A percentile compares a stretch with the other conserved stretches of the same genome.
Evolutionary conservation across 331 rosid species (phyloP).

Genomic region (Stylosanthes scabra): DNA sequence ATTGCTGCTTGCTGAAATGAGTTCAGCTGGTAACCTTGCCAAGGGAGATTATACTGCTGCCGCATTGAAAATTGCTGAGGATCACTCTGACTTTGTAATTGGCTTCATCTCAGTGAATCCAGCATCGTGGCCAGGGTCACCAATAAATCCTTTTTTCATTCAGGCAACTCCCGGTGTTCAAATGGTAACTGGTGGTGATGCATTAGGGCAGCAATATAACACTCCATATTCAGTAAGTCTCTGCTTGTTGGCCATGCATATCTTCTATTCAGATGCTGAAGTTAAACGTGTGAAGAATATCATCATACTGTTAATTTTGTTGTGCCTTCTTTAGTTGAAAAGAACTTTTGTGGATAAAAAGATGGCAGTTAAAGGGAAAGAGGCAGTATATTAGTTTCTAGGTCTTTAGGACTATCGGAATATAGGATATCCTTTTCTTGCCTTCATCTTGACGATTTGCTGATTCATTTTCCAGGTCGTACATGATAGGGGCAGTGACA

Average conservation of each 20-base stretch:
- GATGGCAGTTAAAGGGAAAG: background rate
- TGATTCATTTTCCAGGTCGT: conserved; percentile 59
- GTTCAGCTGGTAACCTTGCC: conserved; percentile 90
- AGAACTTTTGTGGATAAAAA: conserved; percentile 12
- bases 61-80: conserved; percentile 80
- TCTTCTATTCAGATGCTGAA: conserved; percentile 1
- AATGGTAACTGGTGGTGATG: conserved; percentile 80
- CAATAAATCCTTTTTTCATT: conserved; percentile 75
- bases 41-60: conserved; percentile 85
- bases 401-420: background rate
- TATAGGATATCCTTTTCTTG: background rate
- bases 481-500: conserved; percentile 80
- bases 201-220: conserved; percentile 89
- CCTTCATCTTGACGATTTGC: conserved; percentile 10
- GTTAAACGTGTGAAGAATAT: background rate
- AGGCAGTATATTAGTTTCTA: background rate
- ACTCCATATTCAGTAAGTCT: conserved; percentile 81
- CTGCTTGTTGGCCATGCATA: background rate
- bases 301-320: background rate
- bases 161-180: conserved; percentile 92
- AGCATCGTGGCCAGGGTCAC: conserved; percentile 85
- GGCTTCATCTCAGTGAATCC: conserved; percentile 93
- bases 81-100: conserved; percentile 85
- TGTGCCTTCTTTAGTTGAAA: conserved; percentile 6
- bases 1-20: conserved; percentile 89